phyloP scores from a whole-genome alignment of 495 filamentous ascomycete genomes.

The Aspergillus bridgeri region DNA sequence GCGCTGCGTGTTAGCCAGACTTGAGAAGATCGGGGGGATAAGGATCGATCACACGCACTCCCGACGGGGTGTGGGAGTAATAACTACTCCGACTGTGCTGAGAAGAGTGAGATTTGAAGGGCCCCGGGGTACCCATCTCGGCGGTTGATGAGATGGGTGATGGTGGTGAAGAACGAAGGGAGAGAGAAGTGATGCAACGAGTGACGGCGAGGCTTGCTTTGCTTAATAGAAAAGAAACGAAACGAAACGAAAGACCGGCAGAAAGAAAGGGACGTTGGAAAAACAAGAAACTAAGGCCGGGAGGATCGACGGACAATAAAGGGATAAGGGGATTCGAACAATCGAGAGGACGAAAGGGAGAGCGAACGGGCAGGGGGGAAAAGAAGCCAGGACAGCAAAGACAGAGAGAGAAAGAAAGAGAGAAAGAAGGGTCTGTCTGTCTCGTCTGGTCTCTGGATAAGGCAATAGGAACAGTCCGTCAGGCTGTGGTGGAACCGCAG shows the following conservation, averaged over 20 bases:
- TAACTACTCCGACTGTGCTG: slow-evolving; percentile 4
- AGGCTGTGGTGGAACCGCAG: not conserved
- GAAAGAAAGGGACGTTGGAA: too few relatives aligned
- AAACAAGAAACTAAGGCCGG: not conserved
- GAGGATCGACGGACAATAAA: not conserved
- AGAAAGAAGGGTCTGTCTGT: not conserved
- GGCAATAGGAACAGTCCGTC: not conserved
- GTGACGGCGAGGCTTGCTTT: not conserved
- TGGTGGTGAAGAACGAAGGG: not conserved
- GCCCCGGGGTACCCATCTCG: not conserved
- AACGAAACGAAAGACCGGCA: too few relatives aligned
- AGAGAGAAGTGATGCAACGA: not conserved
- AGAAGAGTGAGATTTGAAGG: not conserved
- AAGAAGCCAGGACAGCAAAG: not conserved
- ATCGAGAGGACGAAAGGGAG: not conserved
- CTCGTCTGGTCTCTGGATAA: not conserved
- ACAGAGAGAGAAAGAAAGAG: too few relatives aligned
- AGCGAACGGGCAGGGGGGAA: not conserved
- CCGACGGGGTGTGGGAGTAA: not conserved
- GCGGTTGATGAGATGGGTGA: not conserved
- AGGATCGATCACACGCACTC: not conserved
- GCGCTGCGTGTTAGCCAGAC: not conserved
- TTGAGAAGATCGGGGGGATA: not conserved
- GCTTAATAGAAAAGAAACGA: too few relatives aligned
- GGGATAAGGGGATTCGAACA: not conserved